Evolutionary conservation across 73 alveolate species (phyloP).

Genomic region (Durusdinium trenchii): DNA sequence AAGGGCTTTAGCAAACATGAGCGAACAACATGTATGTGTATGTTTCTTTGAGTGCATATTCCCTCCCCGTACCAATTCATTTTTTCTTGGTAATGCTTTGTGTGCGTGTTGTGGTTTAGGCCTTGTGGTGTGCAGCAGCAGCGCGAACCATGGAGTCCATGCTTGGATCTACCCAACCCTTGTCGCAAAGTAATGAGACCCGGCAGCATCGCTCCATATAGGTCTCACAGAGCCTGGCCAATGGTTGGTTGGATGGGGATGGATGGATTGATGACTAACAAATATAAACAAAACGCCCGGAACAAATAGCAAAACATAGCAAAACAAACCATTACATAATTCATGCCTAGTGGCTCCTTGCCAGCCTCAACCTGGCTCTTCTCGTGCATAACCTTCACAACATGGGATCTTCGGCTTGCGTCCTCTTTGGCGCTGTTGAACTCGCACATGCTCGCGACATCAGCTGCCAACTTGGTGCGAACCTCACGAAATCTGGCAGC

Average conservation of each 20-base stretch:
- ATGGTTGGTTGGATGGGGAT: neutral
- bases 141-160: slow-evolving; percentile 5
- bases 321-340: neutral
- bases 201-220: slow-evolving; percentile 44
- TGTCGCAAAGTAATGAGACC: slow-evolving; percentile 7
- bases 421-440: neutral
- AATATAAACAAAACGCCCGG: too few relatives aligned
- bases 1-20: too few relatives aligned
- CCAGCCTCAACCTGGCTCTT: slow-evolving; percentile 11
- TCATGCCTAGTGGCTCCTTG: neutral
- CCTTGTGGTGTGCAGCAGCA: slow-evolving; percentile 1
- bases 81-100: too few relatives aligned
- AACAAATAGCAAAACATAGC: too few relatives aligned
- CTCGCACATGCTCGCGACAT: neutral
- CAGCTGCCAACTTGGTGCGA: neutral
- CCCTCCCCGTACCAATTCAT: too few relatives aligned
- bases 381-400: slow-evolving; percentile 32
- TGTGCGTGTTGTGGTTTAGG: too few relatives aligned
- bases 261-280: too few relatives aligned
- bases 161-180: neutral
- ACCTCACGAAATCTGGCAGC: neutral
- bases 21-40: too few relatives aligned
- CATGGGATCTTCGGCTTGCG: neutral
- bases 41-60: too few relatives aligned
- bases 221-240: slow-evolving; percentile 7